Evolutionary conservation across 805 yeast genomes (phyloP), one percentile per base, ranked within the genome.

Genomic region (Candida nonsorbophila): DNA sequence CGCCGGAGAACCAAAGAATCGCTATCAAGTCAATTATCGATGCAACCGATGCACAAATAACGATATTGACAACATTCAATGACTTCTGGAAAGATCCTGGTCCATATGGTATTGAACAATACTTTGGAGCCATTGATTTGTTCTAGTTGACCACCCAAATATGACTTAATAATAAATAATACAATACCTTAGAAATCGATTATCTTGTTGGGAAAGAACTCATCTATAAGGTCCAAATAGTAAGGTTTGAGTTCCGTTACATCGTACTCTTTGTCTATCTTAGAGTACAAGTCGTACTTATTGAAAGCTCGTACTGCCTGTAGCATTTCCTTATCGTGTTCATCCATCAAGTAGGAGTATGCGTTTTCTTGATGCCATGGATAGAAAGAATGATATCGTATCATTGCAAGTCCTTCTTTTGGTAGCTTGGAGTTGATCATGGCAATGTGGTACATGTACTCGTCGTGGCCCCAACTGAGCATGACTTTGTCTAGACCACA

Each of bases 31-130:
- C 74, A 11, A 79, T 88, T 29, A 57, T 87, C 31, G 62, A 72
- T 14, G 70, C 62, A 16, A 57, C 79, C 27, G 74, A 78, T 23
- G 63, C 73, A 20, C 75, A 79, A 26, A 74, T 75, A 28, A 80
- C 88, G 3, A 71, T 88, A 34, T 67, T 88, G 47, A 76, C 94
- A 13, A 77, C 87, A n/a, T 86, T 60, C 57, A 65, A 88, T 47
- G 97, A 88, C 55, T 67, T 58, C 56, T 88, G 97, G 97, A 88
- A 88, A 53, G 46, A 49, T 7, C 87, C 96, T 14, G 96, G 97
- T 34, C 66, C 69, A 3, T 81, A 84, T 53, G 83, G 80, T 38
- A 77, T 88, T 49, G 97, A 88, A 60, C 95, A 85, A 59, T 77
- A 75, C 29, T 88, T 88, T 46, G 97, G 97, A 47, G 63, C 75